Base-by-base conservation (phyloP, 2,329 filamentous ascomycete species). In the Colletotrichum nymphaeae region DNA sequence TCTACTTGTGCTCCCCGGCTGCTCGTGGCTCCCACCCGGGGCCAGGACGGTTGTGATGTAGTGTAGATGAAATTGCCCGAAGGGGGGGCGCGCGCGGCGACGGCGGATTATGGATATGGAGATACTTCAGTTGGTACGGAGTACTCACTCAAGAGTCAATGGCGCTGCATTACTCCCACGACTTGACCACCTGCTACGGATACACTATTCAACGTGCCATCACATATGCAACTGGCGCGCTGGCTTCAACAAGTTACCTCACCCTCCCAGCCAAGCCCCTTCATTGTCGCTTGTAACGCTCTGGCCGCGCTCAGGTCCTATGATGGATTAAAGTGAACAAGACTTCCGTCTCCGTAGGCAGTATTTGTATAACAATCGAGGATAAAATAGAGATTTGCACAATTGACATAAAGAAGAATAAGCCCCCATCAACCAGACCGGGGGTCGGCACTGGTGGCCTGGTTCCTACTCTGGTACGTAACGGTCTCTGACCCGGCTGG, bases 11-110 rank as follows among this genome's bases (percentile, higher is more conserved):
- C 75, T 69, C 67, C 67, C 73, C 60, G 55, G 62, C 64, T 59
- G 63, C 58, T 71, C 63, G 67, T 74, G 65, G 74, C 56, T 63
- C 75, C 57, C 73, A 67, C 52, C 78, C 79, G 77, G 78, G 79
- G 76, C 79, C 77, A 78, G 75, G 78, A 80, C 79, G 78, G 79
- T 80, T 82, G 77, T 80, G 78, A 80, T 80, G 80, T 79, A 83
- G 82, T 80, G 80, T 79, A 83, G 82, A 84, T 84, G 80, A 84
- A 84, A 84, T 84, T 84, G 82, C 81, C 83, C 82, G 83, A 84
- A 82, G 78, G 78, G 78, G 75, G 79, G 79, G 76, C 75, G 63
- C 26, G 62, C 19, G 42, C 60, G 49, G 37, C 63, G 68, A 28
- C 60, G 66, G 70, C 70, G 70, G 70, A 24, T 65, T 65, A 49